Percentiles rank a stretch among this genome's conserved stretches.
Evolutionary conservation across 345 rosid species (phyloP).

Genomic region (Hibiscus trionum): DNA sequence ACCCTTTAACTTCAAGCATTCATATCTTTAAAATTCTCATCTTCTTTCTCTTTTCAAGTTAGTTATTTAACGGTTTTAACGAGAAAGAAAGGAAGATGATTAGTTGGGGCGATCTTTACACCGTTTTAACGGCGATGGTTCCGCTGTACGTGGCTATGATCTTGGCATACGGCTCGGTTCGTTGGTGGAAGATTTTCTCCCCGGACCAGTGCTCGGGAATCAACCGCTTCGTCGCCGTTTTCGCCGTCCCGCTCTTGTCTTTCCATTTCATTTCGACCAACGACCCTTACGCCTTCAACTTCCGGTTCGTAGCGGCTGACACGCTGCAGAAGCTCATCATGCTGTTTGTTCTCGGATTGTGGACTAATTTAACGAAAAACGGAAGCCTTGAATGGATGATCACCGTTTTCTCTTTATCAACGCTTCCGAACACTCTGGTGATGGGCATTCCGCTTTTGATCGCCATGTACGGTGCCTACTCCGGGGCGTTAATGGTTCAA

Average conservation of each 20-base stretch:
- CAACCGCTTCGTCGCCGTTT: constrained; percentile 88
- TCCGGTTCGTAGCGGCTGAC: constrained; percentile 85
- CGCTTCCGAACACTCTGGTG: constrained; percentile 86
- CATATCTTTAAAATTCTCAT: background rate
- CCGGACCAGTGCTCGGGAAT: constrained; percentile 98
- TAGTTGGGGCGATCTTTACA: constrained; percentile 64
- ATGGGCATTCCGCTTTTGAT: constrained; percentile 90
- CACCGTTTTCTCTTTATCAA: constrained; percentile 79
- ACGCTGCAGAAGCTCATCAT: constrained; percentile 77
- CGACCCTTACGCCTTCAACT: constrained; percentile 72
- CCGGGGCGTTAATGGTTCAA: constrained; percentile 87
- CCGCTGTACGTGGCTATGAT: constrained; percentile 95
- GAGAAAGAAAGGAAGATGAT: constrained; percentile 41
- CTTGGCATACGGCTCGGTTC: constrained; percentile 88
- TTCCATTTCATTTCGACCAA: constrained; percentile 92
- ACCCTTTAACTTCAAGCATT: background rate
- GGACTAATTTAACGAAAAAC: constrained; percentile 49
- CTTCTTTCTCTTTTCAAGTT: constrained; percentile 5
- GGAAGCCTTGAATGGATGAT: constrained; percentile 92
- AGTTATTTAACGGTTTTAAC: constrained; percentile 32
- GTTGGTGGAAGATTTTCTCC: constrained; percentile 93
- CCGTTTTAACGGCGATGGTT: constrained; percentile 76
- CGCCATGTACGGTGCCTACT: constrained; percentile 73
- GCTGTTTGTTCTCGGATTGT: constrained; percentile 44
- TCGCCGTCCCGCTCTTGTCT: constrained; percentile 93